phyloP scores from a whole-genome alignment of 2,329 filamentous ascomycete genomes.

The Aureobasidium pullulans region DNA sequence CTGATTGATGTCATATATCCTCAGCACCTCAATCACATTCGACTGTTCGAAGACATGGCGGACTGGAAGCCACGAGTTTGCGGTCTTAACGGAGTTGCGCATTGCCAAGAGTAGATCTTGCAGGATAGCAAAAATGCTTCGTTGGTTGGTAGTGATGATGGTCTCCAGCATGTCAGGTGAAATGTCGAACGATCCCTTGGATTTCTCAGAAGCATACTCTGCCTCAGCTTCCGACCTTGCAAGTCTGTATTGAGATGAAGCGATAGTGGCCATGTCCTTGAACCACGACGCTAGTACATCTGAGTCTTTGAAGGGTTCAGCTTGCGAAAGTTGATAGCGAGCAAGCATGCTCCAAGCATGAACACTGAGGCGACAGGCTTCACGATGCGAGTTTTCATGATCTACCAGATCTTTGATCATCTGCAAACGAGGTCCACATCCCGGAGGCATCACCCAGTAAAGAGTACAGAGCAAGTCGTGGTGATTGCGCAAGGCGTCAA shows the following conservation, averaged over 20 bases:
- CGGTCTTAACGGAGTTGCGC: constrained; percentile 38
- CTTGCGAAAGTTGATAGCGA: constrained; percentile 49
- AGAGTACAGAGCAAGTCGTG: constrained; percentile 54
- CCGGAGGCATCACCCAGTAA: constrained; percentile 50
- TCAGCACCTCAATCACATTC: constrained; percentile 36
- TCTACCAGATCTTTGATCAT: constrained; percentile 49
- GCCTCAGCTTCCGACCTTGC: constrained; percentile 52
- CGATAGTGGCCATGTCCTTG: constrained; percentile 44
- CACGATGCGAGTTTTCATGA: constrained; percentile 49
- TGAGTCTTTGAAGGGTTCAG: constrained; percentile 39
- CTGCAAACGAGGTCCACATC: constrained; percentile 45
- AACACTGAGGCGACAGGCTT: constrained; percentile 53
- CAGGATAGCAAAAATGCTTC: constrained; percentile 48
- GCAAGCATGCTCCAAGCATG: constrained; percentile 51
- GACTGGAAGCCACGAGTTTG: constrained; percentile 18
- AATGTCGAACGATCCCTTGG: constrained; percentile 32
- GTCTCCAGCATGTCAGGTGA: constrained; percentile 42
- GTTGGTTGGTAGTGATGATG: constrained; percentile 50
- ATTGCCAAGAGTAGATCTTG: constrained; percentile 46
- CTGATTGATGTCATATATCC: constrained; percentile 42
- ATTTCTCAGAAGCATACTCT: constrained; percentile 35
- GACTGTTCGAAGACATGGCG: constrained; percentile 34
- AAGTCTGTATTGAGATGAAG: constrained; percentile 47
- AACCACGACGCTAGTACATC: constrained; percentile 49
- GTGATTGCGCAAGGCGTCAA: constrained; percentile 54